phyloP scores from a whole-genome alignment of 1,284 basidiomycete species.

The Cystobasidium sp. region DNA sequence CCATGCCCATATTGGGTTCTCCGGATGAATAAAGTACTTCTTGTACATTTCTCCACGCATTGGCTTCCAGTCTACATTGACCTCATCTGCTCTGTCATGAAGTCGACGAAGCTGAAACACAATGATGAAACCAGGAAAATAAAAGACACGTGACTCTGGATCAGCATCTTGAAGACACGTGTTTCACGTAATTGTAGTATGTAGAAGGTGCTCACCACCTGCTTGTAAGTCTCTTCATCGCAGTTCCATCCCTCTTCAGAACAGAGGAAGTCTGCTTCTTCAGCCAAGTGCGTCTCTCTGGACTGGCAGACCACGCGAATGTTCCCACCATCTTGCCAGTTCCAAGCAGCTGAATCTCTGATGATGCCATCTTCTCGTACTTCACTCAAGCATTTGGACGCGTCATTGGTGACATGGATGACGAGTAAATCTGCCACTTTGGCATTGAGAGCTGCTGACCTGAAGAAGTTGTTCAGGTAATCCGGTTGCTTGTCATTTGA shows the following conservation, averaged over 20 bases:
- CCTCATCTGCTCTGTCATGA: constrained; percentile 36
- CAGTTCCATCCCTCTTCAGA: constrained; percentile 29
- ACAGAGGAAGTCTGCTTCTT: constrained; percentile 38
- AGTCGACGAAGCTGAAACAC: constrained; percentile 15
- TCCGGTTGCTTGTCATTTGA: constrained; percentile 31
- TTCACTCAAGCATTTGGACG: constrained; percentile 25
- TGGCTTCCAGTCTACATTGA: constrained; percentile 38
- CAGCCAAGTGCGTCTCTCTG: constrained; percentile 22
- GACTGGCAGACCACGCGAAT: constrained; percentile 39
- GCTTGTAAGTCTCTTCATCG: constrained; percentile 22
- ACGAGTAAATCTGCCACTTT: constrained; percentile 35
- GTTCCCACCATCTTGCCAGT: constrained; percentile 40
- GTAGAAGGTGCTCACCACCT: constrained; percentile 21
- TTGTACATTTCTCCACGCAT: constrained; percentile 40
- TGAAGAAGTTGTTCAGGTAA: constrained; percentile 42
- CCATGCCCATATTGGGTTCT: constrained; percentile 39
- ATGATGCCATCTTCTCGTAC: constrained; percentile 19
- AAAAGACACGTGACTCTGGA: not conserved
- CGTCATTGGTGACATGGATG: constrained; percentile 36
- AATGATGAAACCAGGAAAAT: not conserved
- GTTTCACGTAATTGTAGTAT: not conserved
- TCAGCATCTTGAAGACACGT: not conserved
- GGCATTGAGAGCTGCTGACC: constrained; percentile 35
- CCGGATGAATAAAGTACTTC: constrained; percentile 40
- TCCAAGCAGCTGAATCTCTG: constrained; percentile 18